Base-by-base conservation (phyloP, 805 yeast species). In the Wickerhamomyces chambardii region DNA sequence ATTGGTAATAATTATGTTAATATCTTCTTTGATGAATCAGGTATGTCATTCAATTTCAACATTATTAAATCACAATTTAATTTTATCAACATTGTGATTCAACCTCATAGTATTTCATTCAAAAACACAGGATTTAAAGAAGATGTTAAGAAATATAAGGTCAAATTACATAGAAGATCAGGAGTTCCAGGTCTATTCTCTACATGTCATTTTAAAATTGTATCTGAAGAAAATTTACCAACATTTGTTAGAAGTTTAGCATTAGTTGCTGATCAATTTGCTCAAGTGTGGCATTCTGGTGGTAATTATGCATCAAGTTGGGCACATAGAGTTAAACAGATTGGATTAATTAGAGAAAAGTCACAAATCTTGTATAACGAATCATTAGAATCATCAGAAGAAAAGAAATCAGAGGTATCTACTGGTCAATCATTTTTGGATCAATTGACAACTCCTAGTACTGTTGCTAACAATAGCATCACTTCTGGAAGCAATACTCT, bases 1-100 rank as follows among this genome's bases (percentile, higher is more conserved):
- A 81, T 86, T 42, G 96, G 96, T 7, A 86, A 86, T 58, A 73
- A 85, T 51, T 78, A 75, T 53, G 92, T 86, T 37, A 83, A 80
- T 49, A 74, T 86, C 17, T 86, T 70, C 52, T 87, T 78, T 61
- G 84, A 86, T 48, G 95, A 86, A 46, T 75, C 86, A 3, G 75
- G 77, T 0, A 55, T 57, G 5, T 72, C 75, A 4, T 84, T 83
- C 57, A 74, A 79, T 40, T 81, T 84, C 61, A 81, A 81, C 46
- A 56, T 75, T 30, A 73, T 85, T 41, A 70, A 72, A 53, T 73
- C 86, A 11, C 95, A 86, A 57, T 86, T 86, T 66, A 85, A 81
- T 45, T 85, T 85, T 53, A 65, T 87, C 52, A 83, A 80, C 44
- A 74, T 86, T 41, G 94, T 84, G 27, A 74, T 86, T 19, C 66